A percentile compares a stretch with the other conserved stretches of the same genome.
phyloP scores from a whole-genome alignment of 164 flowering plant species.

The Sextonia rubra region DNA sequence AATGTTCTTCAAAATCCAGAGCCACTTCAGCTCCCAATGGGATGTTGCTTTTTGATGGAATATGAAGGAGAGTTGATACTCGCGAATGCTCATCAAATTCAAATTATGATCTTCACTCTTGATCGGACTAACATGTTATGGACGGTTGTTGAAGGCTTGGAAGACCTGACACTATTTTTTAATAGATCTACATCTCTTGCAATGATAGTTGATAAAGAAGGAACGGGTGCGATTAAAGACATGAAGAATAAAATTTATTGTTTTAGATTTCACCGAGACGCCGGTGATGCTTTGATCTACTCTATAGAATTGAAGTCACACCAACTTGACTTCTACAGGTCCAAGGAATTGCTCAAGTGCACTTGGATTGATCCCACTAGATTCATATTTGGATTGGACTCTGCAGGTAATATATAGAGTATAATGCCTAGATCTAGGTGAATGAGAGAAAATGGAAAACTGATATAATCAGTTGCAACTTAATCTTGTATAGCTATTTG shows the following conservation, averaged over 20 bases:
- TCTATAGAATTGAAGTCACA: neutral
- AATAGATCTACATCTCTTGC: constrained; percentile 2
- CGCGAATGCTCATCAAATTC: neutral
- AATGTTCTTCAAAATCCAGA: constrained; percentile 3
- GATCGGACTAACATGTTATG: neutral
- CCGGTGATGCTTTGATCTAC: neutral
- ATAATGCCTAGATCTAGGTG: no score
- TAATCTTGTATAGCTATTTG: no score
- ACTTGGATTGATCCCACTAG: constrained; percentile 1
- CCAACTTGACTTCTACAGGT: neutral
- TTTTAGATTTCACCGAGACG: neutral
- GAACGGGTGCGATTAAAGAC: neutral
- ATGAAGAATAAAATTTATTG: neutral
- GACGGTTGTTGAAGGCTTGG: constrained; percentile 4
- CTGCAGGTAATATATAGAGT: neutral
- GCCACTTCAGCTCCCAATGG: neutral
- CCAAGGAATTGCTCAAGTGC: neutral
- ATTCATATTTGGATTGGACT: neutral
- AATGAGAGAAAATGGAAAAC: no score
- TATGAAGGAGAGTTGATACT: constrained; percentile 6
- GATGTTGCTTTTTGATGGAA: neutral
- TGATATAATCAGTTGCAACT: no score
- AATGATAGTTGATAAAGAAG: neutral
- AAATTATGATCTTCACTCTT: neutral
- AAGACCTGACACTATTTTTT: constrained; percentile 1